Base-by-base conservation (phyloP, 768 basidiomycete genomes). In the Boletus edulis region DNA sequence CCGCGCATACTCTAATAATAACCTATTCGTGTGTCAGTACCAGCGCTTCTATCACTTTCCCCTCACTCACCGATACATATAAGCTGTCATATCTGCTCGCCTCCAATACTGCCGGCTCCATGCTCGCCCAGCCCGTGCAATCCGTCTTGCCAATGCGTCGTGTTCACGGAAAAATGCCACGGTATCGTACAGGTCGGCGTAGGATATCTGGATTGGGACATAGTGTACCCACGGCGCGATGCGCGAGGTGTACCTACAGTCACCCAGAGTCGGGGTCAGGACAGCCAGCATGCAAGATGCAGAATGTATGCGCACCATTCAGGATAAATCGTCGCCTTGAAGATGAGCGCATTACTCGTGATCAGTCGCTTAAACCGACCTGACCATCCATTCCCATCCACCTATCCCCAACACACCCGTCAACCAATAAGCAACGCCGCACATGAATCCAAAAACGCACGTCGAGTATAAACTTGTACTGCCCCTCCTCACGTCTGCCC, bases 161-260 rank as follows among this genome's bases (percentile, higher is more conserved):
- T 89, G 86, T 0, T 75, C 82, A 0, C 83, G 81, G 72, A 91
- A 91, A 74, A 93, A 93, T 1, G 83, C 70, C 40, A 89, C 75
- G 3, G 83, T 74, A 58, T 91, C 90, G 65, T 87, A 80, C 3
- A 91, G 67, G 67, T 91, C 87, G 0, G 80, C 76, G 13, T 86
- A 77, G 57, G 87, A 84, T 0, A 86, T 55, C 58, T 84, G 80
- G 4, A 89, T 74, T 1, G 88, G 88, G 1, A 90, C 77, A 63
- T 89, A 91, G 67, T 89, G 88, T 12, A 88, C 74, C 86, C 87
- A 89, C 1, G 87, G 84, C 31, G 73, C 77, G 43, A 84, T 73
- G 12, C 83, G 78, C 53, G 84, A 81, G 15, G 70, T 73, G 56
- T 72, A 85, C 83, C 82, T 83, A 57, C 10, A 10, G 5, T 31